phyloP scores from a whole-genome alignment of 495 filamentous ascomycete genomes.

The Aspergillus avenaceus region DNA sequence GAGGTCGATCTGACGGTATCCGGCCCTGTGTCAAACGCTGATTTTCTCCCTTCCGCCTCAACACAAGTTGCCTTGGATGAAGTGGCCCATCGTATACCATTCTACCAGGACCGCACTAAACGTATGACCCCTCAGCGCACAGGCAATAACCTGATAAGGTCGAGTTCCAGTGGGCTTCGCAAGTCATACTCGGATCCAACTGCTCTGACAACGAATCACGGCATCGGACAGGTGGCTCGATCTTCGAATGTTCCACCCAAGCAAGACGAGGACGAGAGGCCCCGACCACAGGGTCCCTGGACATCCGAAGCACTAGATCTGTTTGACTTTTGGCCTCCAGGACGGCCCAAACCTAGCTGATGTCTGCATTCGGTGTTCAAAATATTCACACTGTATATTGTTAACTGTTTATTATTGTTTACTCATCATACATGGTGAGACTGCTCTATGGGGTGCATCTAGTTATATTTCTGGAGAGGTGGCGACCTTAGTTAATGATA shows the following conservation, averaged over 20 bases:
- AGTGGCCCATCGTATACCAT: too few species aligned
- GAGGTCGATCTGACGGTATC: background rate
- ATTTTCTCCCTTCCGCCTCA: conserved; percentile 26
- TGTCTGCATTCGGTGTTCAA: conserved; percentile 16
- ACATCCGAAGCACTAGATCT: conserved; percentile 56
- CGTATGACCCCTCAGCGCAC: background rate
- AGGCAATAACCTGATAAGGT: conserved; percentile 10
- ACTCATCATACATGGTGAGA: too few species aligned
- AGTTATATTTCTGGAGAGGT: too few species aligned
- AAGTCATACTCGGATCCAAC: conserved; percentile 38
- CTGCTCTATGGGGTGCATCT: too few species aligned
- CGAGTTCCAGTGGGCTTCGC: conserved; percentile 20
- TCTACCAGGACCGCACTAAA: too few species aligned
- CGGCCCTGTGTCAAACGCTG: conserved; percentile 10
- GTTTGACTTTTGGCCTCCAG: conserved; percentile 52
- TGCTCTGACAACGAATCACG: conserved; percentile 15
- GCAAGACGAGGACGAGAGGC: conserved; percentile 8
- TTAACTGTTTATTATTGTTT: background rate
- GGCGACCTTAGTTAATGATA: too few species aligned
- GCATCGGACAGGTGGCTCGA: conserved; percentile 10
- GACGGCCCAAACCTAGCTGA: conserved; percentile 30
- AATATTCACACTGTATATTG: background rate
- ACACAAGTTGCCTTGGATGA: conserved; percentile 32
- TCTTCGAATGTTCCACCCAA: conserved; percentile 19
- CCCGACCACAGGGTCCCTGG: conserved; percentile 44